Conservation (phyloP, 257 asterid genomes). For the Lycium ferocissimum region DNA sequence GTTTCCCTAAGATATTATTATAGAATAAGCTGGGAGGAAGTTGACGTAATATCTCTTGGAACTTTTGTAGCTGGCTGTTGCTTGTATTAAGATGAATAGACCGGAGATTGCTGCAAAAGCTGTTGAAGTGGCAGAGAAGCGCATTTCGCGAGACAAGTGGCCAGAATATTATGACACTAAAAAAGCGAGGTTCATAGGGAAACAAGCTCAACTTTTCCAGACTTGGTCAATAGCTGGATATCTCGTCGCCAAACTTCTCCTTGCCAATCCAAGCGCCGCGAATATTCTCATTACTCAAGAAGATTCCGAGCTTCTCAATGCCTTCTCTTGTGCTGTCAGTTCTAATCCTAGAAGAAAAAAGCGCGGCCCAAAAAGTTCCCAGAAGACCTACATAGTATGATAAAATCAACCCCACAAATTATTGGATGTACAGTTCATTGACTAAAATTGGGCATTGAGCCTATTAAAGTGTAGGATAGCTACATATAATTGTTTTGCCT, state of each 20-base stretch:
- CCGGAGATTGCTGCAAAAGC: constrained; percentile 79
- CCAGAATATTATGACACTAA: constrained; percentile 80
- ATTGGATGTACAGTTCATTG: constrained; percentile 26
- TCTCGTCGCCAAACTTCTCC: constrained; percentile 67
- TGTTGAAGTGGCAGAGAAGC: constrained; percentile 65
- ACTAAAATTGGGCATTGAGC: constrained; percentile 14
- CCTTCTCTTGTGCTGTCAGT: constrained; percentile 70
- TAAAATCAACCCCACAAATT: background rate
- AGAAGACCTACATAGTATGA: constrained; percentile 57
- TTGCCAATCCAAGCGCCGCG: constrained; percentile 60
- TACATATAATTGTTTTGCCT: constrained; percentile 20
- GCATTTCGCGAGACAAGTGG: constrained; percentile 67
- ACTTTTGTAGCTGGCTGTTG: constrained; percentile 68
- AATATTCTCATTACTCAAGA: constrained; percentile 61
- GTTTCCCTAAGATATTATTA: background rate
- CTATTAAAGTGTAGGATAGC: constrained; percentile 14
- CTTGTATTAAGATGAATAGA: constrained; percentile 73
- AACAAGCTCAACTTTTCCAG: constrained; percentile 66
- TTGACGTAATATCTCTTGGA: background rate
- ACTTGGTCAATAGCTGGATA: constrained; percentile 85
- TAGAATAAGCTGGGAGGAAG: background rate
- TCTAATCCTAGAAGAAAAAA: constrained; percentile 65
- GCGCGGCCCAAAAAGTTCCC: constrained; percentile 64
- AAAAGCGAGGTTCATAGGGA: constrained; percentile 68
- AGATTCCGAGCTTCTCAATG: constrained; percentile 67